These are phyloP conservation scores for Diaporthe aspalathi DNA, from an alignment of 2,329 filamentous ascomycete species.

Conservation along the genomic window DNA sequence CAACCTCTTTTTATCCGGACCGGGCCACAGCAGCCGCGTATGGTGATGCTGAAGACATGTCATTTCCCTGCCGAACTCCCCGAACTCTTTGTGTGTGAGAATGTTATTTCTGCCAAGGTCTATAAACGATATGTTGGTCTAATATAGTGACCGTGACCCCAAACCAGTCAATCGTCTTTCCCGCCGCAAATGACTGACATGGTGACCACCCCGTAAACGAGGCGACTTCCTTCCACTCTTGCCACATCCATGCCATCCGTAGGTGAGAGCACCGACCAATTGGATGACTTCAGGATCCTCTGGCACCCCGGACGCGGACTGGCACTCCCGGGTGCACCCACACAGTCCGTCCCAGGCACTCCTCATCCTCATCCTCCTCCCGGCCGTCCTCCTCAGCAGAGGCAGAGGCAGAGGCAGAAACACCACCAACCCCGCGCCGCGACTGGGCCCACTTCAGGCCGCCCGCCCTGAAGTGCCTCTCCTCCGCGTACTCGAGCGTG, in stretches of 20 bases:
- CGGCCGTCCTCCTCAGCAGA: not conserved
- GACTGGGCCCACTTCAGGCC: constrained; percentile 3
- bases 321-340: constrained; percentile 10
- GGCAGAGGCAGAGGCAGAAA: not conserved
- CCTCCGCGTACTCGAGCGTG: constrained; percentile 18
- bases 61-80: not conserved
- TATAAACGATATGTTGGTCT: not conserved
- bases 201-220: not conserved
- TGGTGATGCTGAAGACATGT: not conserved
- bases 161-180: not conserved
- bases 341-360: not conserved
- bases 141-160: not conserved
- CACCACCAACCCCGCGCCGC: not conserved
- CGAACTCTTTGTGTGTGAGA: not conserved
- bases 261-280: not conserved
- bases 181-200: not conserved
- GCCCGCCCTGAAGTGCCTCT: constrained; percentile 15
- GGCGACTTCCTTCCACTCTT: no score
- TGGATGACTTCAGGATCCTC: not conserved
- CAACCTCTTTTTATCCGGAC: not conserved
- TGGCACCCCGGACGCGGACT: not conserved
- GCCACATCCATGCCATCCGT: not conserved
- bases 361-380: not conserved
- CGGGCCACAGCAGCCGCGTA: not conserved
- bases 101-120: not conserved